phyloP scores from a whole-genome alignment of 768 basidiomycete genomes.

The Tricholoma matsutake region DNA sequence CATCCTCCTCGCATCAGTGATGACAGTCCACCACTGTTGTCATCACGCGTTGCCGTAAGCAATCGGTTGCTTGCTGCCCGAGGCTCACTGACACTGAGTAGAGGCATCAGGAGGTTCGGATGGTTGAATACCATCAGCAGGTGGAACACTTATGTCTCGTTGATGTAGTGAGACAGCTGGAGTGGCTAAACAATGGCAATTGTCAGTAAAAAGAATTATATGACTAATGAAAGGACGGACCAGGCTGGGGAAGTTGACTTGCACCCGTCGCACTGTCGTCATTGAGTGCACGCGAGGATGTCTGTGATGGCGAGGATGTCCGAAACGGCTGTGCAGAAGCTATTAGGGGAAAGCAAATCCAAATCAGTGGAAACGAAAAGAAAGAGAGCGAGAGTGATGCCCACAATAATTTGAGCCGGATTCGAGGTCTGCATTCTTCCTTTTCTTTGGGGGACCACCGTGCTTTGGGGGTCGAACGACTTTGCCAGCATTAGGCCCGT shows the following conservation, averaged over 20 bases:
- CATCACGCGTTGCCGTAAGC: background rate
- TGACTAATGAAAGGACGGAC: background rate
- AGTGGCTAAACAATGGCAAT: background rate
- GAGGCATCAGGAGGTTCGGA: background rate
- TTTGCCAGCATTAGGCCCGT: background rate
- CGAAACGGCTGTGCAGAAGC: no score
- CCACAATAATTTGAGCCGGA: no score
- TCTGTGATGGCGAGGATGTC: background rate
- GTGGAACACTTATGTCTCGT: background rate
- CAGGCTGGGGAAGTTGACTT: no score
- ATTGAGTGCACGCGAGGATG: background rate
- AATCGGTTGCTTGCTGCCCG: background rate
- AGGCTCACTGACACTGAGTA: background rate
- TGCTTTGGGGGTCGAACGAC: background rate
- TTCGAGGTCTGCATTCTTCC: no score
- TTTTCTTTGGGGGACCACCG: no score
- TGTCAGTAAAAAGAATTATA: background rate
- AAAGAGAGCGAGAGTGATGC: no score
- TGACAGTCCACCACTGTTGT: no score
- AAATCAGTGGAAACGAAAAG: no score
- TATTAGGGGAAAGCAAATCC: no score
- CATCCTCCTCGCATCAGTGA: no score
- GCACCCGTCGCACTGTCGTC: no score
- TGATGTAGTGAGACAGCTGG: background rate
- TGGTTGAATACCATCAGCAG: background rate